These are phyloP conservation scores for Trametes polyzona DNA, from an alignment of 1,284 basidiomycete species.

Conservation along the genomic window DNA sequence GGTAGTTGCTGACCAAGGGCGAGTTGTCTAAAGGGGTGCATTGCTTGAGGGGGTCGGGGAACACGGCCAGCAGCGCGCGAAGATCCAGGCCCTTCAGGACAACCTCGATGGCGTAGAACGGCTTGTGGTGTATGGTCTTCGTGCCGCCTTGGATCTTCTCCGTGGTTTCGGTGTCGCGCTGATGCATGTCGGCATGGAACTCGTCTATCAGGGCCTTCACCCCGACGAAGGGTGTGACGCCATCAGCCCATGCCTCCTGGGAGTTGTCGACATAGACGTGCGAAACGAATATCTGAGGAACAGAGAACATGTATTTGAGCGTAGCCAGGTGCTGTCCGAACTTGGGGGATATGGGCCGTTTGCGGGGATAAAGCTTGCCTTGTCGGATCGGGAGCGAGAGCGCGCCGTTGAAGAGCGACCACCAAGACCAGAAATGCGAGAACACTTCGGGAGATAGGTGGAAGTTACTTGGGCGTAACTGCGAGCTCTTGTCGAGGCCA, in stretches of 20 bases:
- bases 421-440: constrained; percentile 94
- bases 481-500: constrained; percentile 34
- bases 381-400: constrained; percentile 88
- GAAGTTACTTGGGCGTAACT: constrained; percentile 67
- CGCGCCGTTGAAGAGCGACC: constrained; percentile 81
- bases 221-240: constrained; percentile 82
- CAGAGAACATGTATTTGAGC: constrained; percentile 87
- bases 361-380: constrained; percentile 78
- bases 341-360: constrained; percentile 81
- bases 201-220: constrained; percentile 82
- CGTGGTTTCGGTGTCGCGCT: constrained; percentile 83
- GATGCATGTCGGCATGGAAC: constrained; percentile 92
- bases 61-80: constrained; percentile 79
- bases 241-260: constrained; percentile 76
- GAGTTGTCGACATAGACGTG: constrained; percentile 88
- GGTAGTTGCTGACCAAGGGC: constrained; percentile 53
- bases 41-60: constrained; percentile 71
- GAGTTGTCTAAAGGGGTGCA: constrained; percentile 50
- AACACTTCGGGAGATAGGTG: constrained; percentile 90
- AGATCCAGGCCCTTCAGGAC: constrained; percentile 81
- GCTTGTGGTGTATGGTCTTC: constrained; percentile 76
- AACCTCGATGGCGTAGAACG: constrained; percentile 93
- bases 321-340: constrained; percentile 90
- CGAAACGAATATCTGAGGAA: constrained; percentile 83
- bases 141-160: constrained; percentile 53